Conservation (phyloP, 345 rosid genomes). For the Corchorus olitorius region DNA sequence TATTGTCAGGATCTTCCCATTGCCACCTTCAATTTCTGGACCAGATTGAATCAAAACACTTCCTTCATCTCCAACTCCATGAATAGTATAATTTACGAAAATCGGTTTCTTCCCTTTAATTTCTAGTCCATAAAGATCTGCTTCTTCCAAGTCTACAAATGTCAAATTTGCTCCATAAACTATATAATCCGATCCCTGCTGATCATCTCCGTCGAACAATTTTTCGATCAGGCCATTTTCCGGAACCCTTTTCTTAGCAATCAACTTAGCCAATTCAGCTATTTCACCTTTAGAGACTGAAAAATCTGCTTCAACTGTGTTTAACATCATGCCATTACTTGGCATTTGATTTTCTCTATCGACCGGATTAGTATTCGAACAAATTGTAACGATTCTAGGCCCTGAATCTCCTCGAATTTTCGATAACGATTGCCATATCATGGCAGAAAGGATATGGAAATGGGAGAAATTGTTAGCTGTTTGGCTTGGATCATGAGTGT, state of each 20-base stretch:
- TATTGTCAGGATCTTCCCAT: conserved; percentile 39
- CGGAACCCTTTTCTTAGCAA: conserved; percentile 22
- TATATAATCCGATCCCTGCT: conserved; percentile 40
- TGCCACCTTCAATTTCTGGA: conserved; percentile 19
- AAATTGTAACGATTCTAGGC: conserved; percentile 41
- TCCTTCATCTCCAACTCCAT: conserved; percentile 70
- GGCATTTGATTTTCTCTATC: conserved; percentile 20
- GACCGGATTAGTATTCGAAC: conserved; percentile 16
- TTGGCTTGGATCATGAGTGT: not conserved
- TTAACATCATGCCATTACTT: conserved; percentile 39
- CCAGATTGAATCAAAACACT: conserved; percentile 48
- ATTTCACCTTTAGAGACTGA: conserved; percentile 31
- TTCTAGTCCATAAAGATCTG: conserved; percentile 45
- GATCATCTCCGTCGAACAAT: conserved; percentile 19
- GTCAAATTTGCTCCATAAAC: conserved; percentile 68
- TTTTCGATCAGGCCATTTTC: conserved; percentile 41
- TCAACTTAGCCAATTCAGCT: conserved; percentile 41
- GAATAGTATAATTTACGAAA: conserved; percentile 45
- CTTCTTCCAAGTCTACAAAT: conserved; percentile 59
- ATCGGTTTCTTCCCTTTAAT: conserved; percentile 50
- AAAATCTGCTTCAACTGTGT: conserved; percentile 41
- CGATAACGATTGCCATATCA: conserved; percentile 55
- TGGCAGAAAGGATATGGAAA: conserved; percentile 50
- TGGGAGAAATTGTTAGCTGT: not conserved
- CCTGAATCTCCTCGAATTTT: conserved; percentile 38